A percentile compares a stretch with the other conserved stretches of the same genome.
phyloP scores from a whole-genome alignment of 768 basidiomycete genomes.

The Mycena floridula region DNA sequence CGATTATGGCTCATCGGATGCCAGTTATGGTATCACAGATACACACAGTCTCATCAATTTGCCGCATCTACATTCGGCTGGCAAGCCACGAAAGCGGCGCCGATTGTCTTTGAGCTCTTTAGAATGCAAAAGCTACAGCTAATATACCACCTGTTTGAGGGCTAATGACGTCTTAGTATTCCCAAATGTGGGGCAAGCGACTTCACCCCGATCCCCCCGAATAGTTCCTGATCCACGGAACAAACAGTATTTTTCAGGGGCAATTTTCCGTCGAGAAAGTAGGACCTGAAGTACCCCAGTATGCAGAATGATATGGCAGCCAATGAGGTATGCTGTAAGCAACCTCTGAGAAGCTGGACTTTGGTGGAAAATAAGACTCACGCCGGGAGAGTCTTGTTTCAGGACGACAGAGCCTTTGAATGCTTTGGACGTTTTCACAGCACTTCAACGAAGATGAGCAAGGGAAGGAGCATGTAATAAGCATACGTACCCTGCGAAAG shows the following conservation, averaged over 20 bases:
- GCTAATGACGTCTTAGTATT: no score
- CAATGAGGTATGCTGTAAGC: conserved; percentile 12
- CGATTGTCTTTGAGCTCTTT: no score
- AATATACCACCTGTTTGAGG: no score
- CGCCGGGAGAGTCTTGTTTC: conserved; percentile 12
- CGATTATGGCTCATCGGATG: no score
- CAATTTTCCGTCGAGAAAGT: conserved; percentile 13
- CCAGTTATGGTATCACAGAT: no score
- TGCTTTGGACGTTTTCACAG: conserved; percentile 13
- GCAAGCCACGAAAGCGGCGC: no score
- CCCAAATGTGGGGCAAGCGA: no score
- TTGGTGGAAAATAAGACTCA: background rate
- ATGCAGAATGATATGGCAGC: conserved; percentile 12
- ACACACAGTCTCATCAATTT: no score
- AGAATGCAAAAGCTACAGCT: no score
- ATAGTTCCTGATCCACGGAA: no score
- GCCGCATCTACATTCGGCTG: no score
- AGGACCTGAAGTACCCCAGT: conserved; percentile 6
- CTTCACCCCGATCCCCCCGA: no score
- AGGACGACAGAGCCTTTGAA: conserved; percentile 15
- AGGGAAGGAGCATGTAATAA: background rate
- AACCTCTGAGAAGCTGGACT: background rate
- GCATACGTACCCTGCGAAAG: background rate
- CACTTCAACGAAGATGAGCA: conserved; percentile 4
- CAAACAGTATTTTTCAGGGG: conserved; percentile 13